phyloP scores from a whole-genome alignment of 1,284 basidiomycete genomes.

The Bjerkandera adusta region DNA sequence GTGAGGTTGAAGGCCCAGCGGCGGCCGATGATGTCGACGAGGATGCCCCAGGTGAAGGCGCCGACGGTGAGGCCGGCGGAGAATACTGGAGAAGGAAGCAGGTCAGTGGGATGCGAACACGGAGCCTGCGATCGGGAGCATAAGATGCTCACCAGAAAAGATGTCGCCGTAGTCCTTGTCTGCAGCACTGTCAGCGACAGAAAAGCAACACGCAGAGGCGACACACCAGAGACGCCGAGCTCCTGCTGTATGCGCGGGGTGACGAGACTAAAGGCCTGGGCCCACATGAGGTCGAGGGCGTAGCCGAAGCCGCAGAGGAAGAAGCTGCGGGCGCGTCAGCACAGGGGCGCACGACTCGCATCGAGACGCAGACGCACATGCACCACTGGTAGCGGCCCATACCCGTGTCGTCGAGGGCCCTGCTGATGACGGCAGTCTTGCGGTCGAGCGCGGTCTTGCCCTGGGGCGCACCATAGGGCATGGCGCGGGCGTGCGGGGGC shows the following conservation, averaged over 20 bases:
- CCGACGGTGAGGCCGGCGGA: constrained; percentile 17
- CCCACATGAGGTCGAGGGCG: constrained; percentile 17
- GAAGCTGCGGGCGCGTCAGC: constrained; percentile 6
- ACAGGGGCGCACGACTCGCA: neutral
- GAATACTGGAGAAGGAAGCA: constrained; percentile 8
- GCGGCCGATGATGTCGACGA: constrained; percentile 18
- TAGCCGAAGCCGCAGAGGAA: constrained; percentile 16
- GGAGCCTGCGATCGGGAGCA: neutral
- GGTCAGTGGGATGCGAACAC: neutral
- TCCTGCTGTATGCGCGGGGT: constrained; percentile 14
- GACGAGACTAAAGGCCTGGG: constrained; percentile 15
- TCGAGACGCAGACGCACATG: constrained; percentile 12
- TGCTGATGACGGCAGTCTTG: constrained; percentile 12
- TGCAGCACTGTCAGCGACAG: too few relatives aligned
- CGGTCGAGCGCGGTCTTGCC: constrained; percentile 6
- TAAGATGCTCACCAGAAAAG: constrained; percentile 7
- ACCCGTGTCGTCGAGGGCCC: constrained; percentile 13
- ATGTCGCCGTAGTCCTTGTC: constrained; percentile 16
- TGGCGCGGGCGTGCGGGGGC: too few relatives aligned
- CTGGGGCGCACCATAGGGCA: too few relatives aligned
- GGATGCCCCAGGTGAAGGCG: constrained; percentile 17
- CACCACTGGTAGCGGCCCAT: constrained; percentile 19
- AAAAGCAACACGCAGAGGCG: neutral
- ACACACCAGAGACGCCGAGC: constrained; percentile 10
- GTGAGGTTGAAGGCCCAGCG: constrained; percentile 20